phyloP scores from a whole-genome alignment of 495 filamentous ascomycete species.

The Astrothelium subdiscretum region DNA sequence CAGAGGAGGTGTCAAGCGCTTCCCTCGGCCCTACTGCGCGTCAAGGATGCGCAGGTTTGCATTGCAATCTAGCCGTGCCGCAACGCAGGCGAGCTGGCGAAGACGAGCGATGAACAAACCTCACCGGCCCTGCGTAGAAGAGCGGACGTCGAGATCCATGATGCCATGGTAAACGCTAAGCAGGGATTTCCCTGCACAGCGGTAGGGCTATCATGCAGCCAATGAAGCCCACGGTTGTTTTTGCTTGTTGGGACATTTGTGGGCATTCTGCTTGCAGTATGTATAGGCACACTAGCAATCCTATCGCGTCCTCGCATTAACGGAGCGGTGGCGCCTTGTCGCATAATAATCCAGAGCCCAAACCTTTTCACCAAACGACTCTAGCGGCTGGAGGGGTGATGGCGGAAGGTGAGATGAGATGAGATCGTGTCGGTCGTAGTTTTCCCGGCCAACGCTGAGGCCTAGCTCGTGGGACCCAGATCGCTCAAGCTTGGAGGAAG shows the following conservation, averaged over 20 bases:
- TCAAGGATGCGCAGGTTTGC: neutral
- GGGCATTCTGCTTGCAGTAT: neutral
- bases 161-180: neutral
- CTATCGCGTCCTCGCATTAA: neutral
- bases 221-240: neutral
- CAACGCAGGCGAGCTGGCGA: neutral
- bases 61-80: neutral
- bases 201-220: conserved; percentile 1
- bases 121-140: conserved; percentile 1
- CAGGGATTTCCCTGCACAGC: neutral
- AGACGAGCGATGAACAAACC: neutral
- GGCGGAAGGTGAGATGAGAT: neutral
- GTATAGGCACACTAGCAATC: neutral
- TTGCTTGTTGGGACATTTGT: neutral
- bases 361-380: neutral
- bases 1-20: neutral
- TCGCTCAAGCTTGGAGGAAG: neutral
- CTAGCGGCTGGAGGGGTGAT: neutral
- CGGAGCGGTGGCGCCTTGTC: neutral
- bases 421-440: conserved; percentile 1
- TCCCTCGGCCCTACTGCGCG: neutral
- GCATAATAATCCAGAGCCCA: neutral
- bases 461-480: neutral
- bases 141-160: conserved; percentile 1
- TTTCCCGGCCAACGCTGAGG: neutral